Evolutionary conservation across 1,284 basidiomycete genomes (phyloP), one percentile per base, ranked within the genome.

Genomic region (Golubevia sp.): DNA sequence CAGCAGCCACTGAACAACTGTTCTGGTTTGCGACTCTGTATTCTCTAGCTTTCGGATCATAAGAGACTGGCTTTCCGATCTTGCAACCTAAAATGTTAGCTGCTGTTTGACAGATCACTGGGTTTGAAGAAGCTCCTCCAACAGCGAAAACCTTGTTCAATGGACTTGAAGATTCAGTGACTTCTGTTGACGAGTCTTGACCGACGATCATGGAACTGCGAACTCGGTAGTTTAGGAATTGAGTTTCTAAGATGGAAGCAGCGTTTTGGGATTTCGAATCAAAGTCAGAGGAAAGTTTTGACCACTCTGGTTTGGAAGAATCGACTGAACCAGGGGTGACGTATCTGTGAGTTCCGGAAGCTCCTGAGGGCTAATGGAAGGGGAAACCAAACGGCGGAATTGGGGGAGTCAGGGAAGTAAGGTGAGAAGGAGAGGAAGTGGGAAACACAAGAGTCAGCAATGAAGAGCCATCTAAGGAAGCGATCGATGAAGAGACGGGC

Each of bases 1-100:
- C 79, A 2, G 78, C 74, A 34, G 73, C 79, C 5, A 82, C 76
- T n/a, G 71, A 74, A 56, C 78, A 77, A 38, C 73, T 74, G 66
- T 81, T 82, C 64, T 74, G 74, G 53, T 75, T 63, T 21, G 73
- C 67, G 15, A 61, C 61, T 18, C 18, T 34, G 24, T 55, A 24
- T 38, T 18, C 57, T 2, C 62, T 2, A 27, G 50, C 44, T 21
- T 53, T 66, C 20, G 68, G 64, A n/a, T 70, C 59, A 15, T 59
- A 58, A n/a, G 74, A 58, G 49, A 69, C 63, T 0, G 76, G 76
- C 38, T 69, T 70, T 58, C 69, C 67, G n/a, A 82, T 67, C 34
- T 70, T 62, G 58, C 71, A 72, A 3, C 68, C 71, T 11, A 81
- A 68, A 15, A 79, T 78, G 64, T 82, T 70, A 0, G 79, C 63